A percentile compares a stretch with the other conserved stretches of the same genome.
These are phyloP conservation scores for Rostrohypoxylon terebratum DNA, from an alignment of 495 filamentous ascomycete species.

Conservation along the genomic window DNA sequence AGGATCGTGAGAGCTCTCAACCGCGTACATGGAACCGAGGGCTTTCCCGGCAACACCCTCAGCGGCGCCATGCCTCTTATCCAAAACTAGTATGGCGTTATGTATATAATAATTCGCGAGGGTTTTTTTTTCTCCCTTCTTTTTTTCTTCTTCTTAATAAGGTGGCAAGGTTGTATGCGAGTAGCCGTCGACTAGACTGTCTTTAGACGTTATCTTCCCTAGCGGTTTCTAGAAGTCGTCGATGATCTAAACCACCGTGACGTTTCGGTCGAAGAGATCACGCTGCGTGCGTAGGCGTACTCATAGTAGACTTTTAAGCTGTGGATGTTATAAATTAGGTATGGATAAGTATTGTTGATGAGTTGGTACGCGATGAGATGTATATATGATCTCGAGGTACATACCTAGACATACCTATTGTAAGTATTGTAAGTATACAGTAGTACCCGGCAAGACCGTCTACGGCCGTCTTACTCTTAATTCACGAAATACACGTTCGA, in stretches of 20 bases:
- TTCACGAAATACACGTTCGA: conserved; percentile 11
- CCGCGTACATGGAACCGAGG: conserved; percentile 37
- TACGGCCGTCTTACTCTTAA: conserved; percentile 8
- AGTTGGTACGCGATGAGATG: conserved; percentile 1
- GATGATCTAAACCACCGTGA: conserved; percentile 5
- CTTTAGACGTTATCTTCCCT: conserved; percentile 12
- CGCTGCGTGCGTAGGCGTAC: conserved; percentile 13
- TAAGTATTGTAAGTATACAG: background rate
- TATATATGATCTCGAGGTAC: background rate
- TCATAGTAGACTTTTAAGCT: background rate
- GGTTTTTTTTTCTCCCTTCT: conserved; percentile 3
- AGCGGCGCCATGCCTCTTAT: conserved; percentile 29
- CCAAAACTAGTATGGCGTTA: conserved; percentile 34
- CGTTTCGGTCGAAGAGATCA: conserved; percentile 18
- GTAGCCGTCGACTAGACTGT: conserved; percentile 19
- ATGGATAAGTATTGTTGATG: conserved; percentile 1
- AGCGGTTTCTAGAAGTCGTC: conserved; percentile 24
- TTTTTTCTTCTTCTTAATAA: background rate
- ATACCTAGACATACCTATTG: background rate
- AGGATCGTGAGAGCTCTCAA: conserved; percentile 42
- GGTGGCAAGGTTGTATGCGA: conserved; percentile 10
- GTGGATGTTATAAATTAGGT: background rate
- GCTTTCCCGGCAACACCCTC: conserved; percentile 27
- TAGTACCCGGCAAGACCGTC: conserved; percentile 8
- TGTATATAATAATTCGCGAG: conserved; percentile 25